Conservation (phyloP, 768 basidiomycete species). For the Agrocybe praecox region DNA sequence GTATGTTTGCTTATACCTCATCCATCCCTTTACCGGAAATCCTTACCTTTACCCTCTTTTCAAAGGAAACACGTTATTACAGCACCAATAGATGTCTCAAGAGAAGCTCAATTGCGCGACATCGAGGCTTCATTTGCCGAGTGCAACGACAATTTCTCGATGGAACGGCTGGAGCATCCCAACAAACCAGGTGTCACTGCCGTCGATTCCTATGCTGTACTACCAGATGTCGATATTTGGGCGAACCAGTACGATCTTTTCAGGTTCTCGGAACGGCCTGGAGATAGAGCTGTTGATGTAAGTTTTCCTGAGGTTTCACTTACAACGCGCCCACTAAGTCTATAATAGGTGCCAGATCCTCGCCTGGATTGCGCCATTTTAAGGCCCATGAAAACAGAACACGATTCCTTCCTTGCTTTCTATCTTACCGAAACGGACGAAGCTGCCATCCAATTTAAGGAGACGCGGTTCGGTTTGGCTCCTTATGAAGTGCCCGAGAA, state of each 20-base stretch:
- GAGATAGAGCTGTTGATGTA: conserved; percentile 74
- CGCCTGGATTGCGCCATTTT: conserved; percentile 84
- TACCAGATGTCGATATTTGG: conserved; percentile 88
- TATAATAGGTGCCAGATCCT: conserved; percentile 67
- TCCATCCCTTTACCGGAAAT: neutral
- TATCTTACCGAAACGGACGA: conserved; percentile 81
- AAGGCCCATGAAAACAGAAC: conserved; percentile 86
- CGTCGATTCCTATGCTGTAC: conserved; percentile 78
- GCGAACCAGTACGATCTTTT: conserved; percentile 89
- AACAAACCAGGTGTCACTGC: conserved; percentile 77
- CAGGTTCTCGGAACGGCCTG: conserved; percentile 83
- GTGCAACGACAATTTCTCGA: conserved; percentile 60
- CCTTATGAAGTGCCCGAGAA: conserved; percentile 53
- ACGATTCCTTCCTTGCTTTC: conserved; percentile 86
- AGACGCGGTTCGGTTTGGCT: conserved; percentile 43
- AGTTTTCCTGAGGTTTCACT: conserved; percentile 14
- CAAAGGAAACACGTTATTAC: conserved; percentile 49
- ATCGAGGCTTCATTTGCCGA: conserved; percentile 79
- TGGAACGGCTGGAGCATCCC: conserved; percentile 69
- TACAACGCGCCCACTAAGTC: neutral
- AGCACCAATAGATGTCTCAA: conserved; percentile 69
- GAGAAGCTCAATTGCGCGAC: conserved; percentile 70
- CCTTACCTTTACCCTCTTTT: neutral
- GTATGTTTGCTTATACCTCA: conserved; percentile 38
- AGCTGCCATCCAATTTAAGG: conserved; percentile 66